Conservation (phyloP, 352 stramenopile species). For the Phytophthora cryptogea region DNA sequence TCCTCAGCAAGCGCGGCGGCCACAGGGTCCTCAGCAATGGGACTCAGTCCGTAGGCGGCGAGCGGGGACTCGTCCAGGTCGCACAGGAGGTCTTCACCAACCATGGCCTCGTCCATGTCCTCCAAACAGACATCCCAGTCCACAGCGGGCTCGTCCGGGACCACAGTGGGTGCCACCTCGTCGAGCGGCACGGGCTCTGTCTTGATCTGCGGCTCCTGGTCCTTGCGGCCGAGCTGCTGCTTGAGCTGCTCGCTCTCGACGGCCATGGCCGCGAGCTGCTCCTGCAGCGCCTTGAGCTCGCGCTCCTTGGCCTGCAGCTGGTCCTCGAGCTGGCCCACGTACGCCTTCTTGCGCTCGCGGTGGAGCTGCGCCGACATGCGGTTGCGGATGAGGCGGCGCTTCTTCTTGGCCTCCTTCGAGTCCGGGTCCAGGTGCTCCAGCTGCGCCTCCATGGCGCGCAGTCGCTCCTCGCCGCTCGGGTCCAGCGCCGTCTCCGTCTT, state of each 20-base stretch:
- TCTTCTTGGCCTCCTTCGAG: slow-evolving; percentile 91
- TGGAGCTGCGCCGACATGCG: slow-evolving; percentile 90
- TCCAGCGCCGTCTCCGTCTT: slow-evolving; percentile 72
- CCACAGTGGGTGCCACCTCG: slow-evolving; percentile 33
- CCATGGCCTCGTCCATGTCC: slow-evolving; percentile 63
- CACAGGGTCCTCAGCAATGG: slow-evolving; percentile 34
- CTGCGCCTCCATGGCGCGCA: slow-evolving; percentile 85
- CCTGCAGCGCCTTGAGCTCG: slow-evolving; percentile 74
- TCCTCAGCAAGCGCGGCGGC: slow-evolving; percentile 28
- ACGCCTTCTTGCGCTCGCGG: slow-evolving; percentile 88
- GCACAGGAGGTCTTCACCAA: slow-evolving; percentile 64
- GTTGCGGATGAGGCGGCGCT: slow-evolving; percentile 86
- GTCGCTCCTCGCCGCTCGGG: slow-evolving; percentile 71
- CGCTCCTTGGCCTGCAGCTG: slow-evolving; percentile 83
- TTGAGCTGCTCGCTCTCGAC: slow-evolving; percentile 69
- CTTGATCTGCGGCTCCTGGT: slow-evolving; percentile 52
- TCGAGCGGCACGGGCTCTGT: slow-evolving; percentile 50
- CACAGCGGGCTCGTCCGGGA: slow-evolving; percentile 32
- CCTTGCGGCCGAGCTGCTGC: slow-evolving; percentile 42
- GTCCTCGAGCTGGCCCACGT: slow-evolving; percentile 85
- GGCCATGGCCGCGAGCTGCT: slow-evolving; percentile 75
- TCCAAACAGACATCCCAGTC: slow-evolving; percentile 66
- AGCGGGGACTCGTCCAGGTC: slow-evolving; percentile 76
- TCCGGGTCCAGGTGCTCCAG: slow-evolving; percentile 83
- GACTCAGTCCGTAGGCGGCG: slow-evolving; percentile 38